Conservation (phyloP, 306 rosid genomes). For the Cicer cuneatum region DNA sequence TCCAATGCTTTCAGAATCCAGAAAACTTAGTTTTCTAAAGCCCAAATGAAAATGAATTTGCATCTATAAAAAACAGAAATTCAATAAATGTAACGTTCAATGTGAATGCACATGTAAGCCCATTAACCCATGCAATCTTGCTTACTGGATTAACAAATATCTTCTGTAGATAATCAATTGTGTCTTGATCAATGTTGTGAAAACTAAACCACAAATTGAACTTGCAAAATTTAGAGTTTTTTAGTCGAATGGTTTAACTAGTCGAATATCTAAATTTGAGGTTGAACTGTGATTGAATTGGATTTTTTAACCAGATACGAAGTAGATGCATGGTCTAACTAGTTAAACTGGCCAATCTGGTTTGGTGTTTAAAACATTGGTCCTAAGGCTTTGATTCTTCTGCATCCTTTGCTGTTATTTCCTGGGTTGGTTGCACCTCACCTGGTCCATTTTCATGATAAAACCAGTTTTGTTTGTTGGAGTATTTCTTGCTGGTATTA, state of each 20-base stretch:
- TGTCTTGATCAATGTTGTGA: slow-evolving; percentile 2
- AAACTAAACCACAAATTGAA: slow-evolving; percentile 10
- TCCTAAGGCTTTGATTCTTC: slow-evolving; percentile 23
- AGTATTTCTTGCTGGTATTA: slow-evolving; percentile 20
- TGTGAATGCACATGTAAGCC: neutral
- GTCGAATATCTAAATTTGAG: neutral
- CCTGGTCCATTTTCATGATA: slow-evolving; percentile 1
- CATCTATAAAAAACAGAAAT: slow-evolving; percentile 2
- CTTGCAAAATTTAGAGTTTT: neutral
- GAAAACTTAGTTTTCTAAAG: neutral
- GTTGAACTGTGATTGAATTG: slow-evolving; percentile 12
- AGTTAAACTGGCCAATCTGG: neutral
- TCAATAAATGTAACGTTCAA: neutral
- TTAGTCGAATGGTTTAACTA: neutral
- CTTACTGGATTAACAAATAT: slow-evolving; percentile 11
- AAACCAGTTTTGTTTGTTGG: slow-evolving; percentile 19
- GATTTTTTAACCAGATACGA: neutral
- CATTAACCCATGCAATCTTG: neutral
- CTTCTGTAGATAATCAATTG: neutral
- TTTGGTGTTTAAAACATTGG: neutral
- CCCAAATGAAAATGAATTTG: neutral
- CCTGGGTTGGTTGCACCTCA: slow-evolving; percentile 15
- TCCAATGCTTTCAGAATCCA: neutral
- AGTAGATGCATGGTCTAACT: neutral
- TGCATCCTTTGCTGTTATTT: neutral